Conservation (phyloP, 306 rosid species). For the Cicer pinnatifidum region DNA sequence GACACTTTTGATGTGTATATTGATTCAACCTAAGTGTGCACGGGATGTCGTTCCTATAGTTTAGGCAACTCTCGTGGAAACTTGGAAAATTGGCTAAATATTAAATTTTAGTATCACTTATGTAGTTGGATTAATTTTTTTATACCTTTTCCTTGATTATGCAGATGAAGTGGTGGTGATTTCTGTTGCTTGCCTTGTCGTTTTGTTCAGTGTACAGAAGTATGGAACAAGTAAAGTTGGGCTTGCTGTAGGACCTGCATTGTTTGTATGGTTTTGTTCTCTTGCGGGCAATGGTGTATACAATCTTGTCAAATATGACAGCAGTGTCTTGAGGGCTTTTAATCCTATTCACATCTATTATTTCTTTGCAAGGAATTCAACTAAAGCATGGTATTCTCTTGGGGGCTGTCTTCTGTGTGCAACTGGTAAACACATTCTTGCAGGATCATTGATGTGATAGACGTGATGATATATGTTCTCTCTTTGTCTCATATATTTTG, state of each 20-base stretch:
- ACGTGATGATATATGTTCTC: slow-evolving; percentile 40
- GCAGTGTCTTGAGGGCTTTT: slow-evolving; percentile 82
- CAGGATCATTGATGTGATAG: slow-evolving; percentile 35
- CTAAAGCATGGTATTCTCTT: slow-evolving; percentile 91
- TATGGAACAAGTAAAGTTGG: slow-evolving; percentile 98
- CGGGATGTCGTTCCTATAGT: slow-evolving; percentile 7
- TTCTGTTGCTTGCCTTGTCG: slow-evolving; percentile 82
- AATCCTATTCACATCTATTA: slow-evolving; percentile 88
- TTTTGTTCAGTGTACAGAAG: slow-evolving; percentile 93
- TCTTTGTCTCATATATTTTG: slow-evolving; percentile 37
- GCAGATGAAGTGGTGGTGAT: slow-evolving; percentile 91
- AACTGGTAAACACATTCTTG: slow-evolving; percentile 62
- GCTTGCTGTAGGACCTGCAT: slow-evolving; percentile 92
- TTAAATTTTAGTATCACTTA: not conserved
- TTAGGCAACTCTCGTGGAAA: slow-evolving; percentile 30
- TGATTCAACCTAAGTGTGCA: slow-evolving; percentile 25
- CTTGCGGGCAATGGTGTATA: slow-evolving; percentile 83
- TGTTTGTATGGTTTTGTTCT: slow-evolving; percentile 87
- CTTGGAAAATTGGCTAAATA: slow-evolving; percentile 29
- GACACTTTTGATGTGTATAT: slow-evolving; percentile 11
- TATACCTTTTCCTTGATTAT: slow-evolving; percentile 44
- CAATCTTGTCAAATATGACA: slow-evolving; percentile 82
- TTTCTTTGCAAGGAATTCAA: slow-evolving; percentile 87
- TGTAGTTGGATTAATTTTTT: slow-evolving; percentile 33
- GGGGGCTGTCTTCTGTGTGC: slow-evolving; percentile 97